A percentile compares a stretch with the other conserved stretches of the same genome.
Evolutionary conservation across 2,329 filamentous ascomycete species (phyloP).

Genomic region (Escovopsis sp.): DNA sequence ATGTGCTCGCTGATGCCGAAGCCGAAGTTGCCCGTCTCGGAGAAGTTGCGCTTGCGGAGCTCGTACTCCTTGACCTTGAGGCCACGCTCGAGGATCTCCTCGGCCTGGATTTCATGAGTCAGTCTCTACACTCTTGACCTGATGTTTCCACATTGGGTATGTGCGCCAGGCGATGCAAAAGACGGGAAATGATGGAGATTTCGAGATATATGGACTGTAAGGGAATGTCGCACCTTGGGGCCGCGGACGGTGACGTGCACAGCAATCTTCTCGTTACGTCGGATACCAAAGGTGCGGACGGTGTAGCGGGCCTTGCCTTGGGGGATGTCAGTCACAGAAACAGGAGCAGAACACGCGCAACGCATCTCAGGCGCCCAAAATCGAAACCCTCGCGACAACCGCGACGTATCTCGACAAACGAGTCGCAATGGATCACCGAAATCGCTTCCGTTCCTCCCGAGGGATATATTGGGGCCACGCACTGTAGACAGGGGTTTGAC

Average conservation of each 20-base stretch:
- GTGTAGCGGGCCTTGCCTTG: slow-evolving; percentile 99
- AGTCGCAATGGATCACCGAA: background rate
- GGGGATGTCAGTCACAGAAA: too few relatives aligned
- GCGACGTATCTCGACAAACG: background rate
- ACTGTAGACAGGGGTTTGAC: slow-evolving; percentile 99
- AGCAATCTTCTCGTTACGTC: slow-evolving; percentile 99
- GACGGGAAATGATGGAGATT: too few relatives aligned
- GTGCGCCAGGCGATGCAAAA: too few relatives aligned
- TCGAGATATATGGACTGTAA: too few relatives aligned
- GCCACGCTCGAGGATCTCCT: slow-evolving; percentile 99
- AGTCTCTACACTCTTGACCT: background rate
- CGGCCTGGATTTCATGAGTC: slow-evolving; percentile 39
- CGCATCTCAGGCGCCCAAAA: too few relatives aligned
- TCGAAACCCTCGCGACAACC: too few relatives aligned
- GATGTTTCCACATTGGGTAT: background rate
- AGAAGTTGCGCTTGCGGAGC: slow-evolving; percentile 98
- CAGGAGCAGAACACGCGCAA: too few relatives aligned
- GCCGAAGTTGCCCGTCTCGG: slow-evolving; percentile 98
- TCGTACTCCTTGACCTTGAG: slow-evolving; percentile 99
- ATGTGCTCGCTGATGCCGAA: slow-evolving; percentile 99
- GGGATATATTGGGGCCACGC: slow-evolving; percentile 32
- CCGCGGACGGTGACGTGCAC: slow-evolving; percentile 99
- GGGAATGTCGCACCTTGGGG: slow-evolving; percentile 43
- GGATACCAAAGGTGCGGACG: slow-evolving; percentile 99
- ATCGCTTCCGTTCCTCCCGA: too few relatives aligned